Base-by-base conservation (phyloP, 2,329 filamentous ascomycete species). In the Diplodia sapinea region DNA sequence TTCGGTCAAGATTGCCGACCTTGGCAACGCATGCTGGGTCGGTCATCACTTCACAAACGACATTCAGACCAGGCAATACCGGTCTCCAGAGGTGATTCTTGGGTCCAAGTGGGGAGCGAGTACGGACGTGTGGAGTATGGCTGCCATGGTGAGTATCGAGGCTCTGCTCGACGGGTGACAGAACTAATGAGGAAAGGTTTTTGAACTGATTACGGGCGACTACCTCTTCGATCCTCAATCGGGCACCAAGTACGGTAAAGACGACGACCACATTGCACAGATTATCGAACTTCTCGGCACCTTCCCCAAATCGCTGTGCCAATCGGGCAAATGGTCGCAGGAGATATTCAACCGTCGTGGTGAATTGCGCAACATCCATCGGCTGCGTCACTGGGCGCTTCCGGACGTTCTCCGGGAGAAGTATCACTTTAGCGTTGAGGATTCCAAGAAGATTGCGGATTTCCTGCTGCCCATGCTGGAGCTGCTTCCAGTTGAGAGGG, bases 111-210 rank as follows among this genome's bases (percentile, higher is more conserved):
- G 95, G 95, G 95, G 95, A 72, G 95, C 95, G n/a, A 98, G 94
- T 77, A 98, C 95, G 1, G 95, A 99, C 80, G 92, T 98, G 8
- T 99, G 95, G 95, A 98, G 94, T 81, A 99, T 99, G 95, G 94
- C 95, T 68, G 92, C 92, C 72, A 99, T 99, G 95, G 95, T 98
- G 85, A 74, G 88, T 76, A 4, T 33, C 1, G 8, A 33, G 23
- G 15, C 61, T 23, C 31, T 26, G 9, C 15, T 52, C 12, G 33
- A n/a, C 17, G 36, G 43, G 43, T 4, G 43, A 20, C 40, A 26
- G 5, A 12, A 8, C 47, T 67, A 49, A 67, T 20, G 11, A n/a
- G 4, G 13, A 9, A 75, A 98, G 94, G 91, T 94, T 17, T 99
- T 99, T 73, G 95, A 99, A 79, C 84, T 99, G 54, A 98, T 99